Percentiles rank a stretch among this genome's conserved stretches.
These are phyloP conservation scores for Neonectria coccinea DNA, from an alignment of 2,329 filamentous ascomycete genomes.

Conservation along the genomic window DNA sequence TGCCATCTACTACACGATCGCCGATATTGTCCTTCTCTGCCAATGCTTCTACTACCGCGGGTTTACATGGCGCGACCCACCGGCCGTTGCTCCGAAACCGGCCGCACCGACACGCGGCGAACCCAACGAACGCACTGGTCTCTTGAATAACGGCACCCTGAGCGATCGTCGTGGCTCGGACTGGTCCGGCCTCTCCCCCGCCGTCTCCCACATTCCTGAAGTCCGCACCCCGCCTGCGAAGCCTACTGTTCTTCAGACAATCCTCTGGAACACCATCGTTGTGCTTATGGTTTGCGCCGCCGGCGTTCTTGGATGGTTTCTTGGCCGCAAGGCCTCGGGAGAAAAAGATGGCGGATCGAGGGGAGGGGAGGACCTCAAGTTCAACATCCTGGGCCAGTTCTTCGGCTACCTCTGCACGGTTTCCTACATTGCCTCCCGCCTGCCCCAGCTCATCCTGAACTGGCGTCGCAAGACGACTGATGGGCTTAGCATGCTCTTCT, in stretches of 20 bases:
- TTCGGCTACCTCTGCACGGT: constrained; percentile 94
- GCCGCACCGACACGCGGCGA: constrained; percentile 49
- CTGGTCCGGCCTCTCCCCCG: constrained; percentile 80
- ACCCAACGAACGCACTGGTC: constrained; percentile 63
- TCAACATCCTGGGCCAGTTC: constrained; percentile 85
- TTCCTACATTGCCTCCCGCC: constrained; percentile 87
- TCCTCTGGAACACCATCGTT: constrained; percentile 79
- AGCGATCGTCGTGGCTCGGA: constrained; percentile 64
- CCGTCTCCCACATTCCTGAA: constrained; percentile 76
- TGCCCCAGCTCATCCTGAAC: constrained; percentile 93
- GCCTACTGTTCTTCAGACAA: constrained; percentile 65
- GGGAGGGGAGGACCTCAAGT: constrained; percentile 65
- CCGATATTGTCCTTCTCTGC: constrained; percentile 85
- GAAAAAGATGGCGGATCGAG: constrained; percentile 55
- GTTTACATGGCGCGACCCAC: constrained; percentile 74
- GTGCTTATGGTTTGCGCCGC: constrained; percentile 86
- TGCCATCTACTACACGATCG: constrained; percentile 93
- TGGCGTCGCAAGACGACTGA: constrained; percentile 93
- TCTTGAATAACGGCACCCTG: constrained; percentile 29
- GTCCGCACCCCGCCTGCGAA: constrained; percentile 59
- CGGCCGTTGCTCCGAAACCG: constrained; percentile 57
- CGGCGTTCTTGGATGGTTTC: constrained; percentile 87
- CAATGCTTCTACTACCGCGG: constrained; percentile 98
- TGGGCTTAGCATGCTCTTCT: constrained; percentile 93
- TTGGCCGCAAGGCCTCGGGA: constrained; percentile 59